A percentile compares a stretch with the other conserved stretches of the same genome.
These are phyloP conservation scores for Lophium mytilinum DNA, from an alignment of 495 filamentous ascomycete species.

Conservation along the genomic window DNA sequence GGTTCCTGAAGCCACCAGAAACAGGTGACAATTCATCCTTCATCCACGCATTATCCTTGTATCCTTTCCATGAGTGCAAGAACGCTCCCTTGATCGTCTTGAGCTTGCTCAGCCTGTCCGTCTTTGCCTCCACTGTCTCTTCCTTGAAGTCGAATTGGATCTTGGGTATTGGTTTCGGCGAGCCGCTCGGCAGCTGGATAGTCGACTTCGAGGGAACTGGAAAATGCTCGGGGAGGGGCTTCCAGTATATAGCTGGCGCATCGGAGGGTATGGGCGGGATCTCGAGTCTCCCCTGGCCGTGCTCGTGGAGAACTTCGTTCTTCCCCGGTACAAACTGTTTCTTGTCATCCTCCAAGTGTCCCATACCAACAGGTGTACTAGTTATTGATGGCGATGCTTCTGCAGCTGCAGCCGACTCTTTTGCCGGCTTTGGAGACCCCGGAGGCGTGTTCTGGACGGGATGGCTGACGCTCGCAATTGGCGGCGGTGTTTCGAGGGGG, in stretches of 20 bases:
- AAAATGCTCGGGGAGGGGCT: slow-evolving; percentile 61
- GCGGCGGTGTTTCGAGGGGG: slow-evolving; percentile 4
- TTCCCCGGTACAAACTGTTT: neutral
- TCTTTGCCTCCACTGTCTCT: slow-evolving; percentile 43
- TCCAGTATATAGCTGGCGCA: slow-evolving; percentile 52
- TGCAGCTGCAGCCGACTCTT: neutral
- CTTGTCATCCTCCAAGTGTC: neutral
- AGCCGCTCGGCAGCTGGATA: slow-evolving; percentile 56
- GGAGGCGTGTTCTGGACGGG: slow-evolving; percentile 8
- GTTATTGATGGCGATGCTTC: slow-evolving; percentile 7
- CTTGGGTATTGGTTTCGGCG: slow-evolving; percentile 58
- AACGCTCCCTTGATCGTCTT: slow-evolving; percentile 38
- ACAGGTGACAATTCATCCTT: slow-evolving; percentile 38
- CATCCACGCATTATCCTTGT: slow-evolving; percentile 33
- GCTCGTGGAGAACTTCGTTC: slow-evolving; percentile 15
- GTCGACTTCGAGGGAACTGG: slow-evolving; percentile 51
- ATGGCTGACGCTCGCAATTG: slow-evolving; percentile 7
- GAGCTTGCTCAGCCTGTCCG: slow-evolving; percentile 39
- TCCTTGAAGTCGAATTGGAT: slow-evolving; percentile 65
- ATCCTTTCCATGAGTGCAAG: slow-evolving; percentile 34
- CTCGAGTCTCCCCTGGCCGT: slow-evolving; percentile 40
- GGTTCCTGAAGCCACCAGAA: slow-evolving; percentile 44
- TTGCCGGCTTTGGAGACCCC: neutral
- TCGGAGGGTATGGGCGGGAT: slow-evolving; percentile 32
- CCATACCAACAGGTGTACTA: neutral